Base-by-base conservation (phyloP, 2,329 filamentous ascomycete genomes). In the Drechmeria coniospora region DNA sequence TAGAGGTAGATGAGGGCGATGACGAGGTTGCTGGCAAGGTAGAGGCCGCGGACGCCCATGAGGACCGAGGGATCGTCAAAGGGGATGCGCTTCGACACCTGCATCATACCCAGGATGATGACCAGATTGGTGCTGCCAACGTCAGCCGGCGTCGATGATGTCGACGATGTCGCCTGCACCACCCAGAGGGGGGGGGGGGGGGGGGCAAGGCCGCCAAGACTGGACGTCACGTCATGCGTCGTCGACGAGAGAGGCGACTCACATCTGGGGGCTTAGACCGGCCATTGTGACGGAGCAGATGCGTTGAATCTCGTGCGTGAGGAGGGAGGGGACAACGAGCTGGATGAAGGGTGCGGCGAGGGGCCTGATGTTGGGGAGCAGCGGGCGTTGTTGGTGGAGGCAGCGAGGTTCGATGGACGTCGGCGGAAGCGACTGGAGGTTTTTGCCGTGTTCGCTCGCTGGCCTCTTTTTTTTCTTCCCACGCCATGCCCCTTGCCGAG, bases 21-120 rank as follows among this genome's bases (percentile, higher is more conserved):
- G 56, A 95, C 68, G 39, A 93, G 37, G 57, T 98, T 74, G 63
- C 67, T 72, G 34, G 54, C 49, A 19, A 66, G 46, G 47, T 73
- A 74, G 36, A 62, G 42, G 25, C 56, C 64, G 42, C 68, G 68
- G 42, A 67, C 62, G 18, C 56, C 44, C 50, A 67, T 71, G 41
- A 73, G 64, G 13, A 68, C 61, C 25, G 58, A 54, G 24, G 68
- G 83, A 50, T 95, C 78, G 17, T 95, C 87, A 48, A 95, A 93
- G 26, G 86, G 83, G 36, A 98, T 75, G 59, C 78, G 82, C 72
- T 95, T 95, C 45, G 84, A 80, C 36, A 92, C 79, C 68, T 94
- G 87, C 83, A 95, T 94, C 79, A 94, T 92, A 52, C 81, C 80
- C 44, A 93, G 73, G 63, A 92, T 86, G 75, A 93, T 84, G 63